A percentile compares a stretch with the other conserved stretches of the same genome.
Evolutionary conservation across 2,329 filamentous ascomycete species (phyloP).

Genomic region (Drechslerella stenobrocha): DNA sequence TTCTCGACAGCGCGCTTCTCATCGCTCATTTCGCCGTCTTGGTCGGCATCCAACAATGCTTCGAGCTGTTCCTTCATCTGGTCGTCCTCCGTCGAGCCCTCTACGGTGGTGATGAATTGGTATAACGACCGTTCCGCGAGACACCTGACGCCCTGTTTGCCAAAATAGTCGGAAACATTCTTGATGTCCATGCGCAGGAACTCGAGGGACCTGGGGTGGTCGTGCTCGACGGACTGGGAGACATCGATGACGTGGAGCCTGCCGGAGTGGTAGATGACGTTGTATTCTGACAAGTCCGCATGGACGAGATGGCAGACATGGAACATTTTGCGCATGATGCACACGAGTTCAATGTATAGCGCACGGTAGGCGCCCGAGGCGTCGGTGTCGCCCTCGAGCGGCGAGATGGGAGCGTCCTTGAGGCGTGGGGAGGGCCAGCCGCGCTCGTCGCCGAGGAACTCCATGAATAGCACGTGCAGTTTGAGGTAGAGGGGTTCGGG

Average conservation of each 20-base stretch:
- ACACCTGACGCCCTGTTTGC: conserved; percentile 72
- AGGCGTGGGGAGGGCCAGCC: conserved; percentile 86
- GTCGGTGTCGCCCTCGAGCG: conserved; percentile 65
- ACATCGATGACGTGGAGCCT: conserved; percentile 94
- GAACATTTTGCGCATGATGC: conserved; percentile 90
- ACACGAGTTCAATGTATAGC: conserved; percentile 80
- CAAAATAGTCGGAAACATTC: conserved; percentile 92
- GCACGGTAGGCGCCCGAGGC: conserved; percentile 63
- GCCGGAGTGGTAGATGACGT: conserved; percentile 82
- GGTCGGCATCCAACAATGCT: conserved; percentile 57
- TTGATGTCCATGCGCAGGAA: conserved; percentile 99
- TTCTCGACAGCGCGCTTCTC: conserved; percentile 75
- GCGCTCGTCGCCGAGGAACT: conserved; percentile 82
- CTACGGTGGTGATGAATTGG: conserved; percentile 74
- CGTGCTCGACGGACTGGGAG: conserved; percentile 94
- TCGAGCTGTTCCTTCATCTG: conserved; percentile 27
- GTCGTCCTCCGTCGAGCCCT: conserved; percentile 58
- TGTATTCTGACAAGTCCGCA: conserved; percentile 97
- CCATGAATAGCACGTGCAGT: conserved; percentile 94
- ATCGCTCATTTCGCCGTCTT: conserved; percentile 41
- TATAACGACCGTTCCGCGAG: conserved; percentile 80
- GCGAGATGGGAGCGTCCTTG: conserved; percentile 73
- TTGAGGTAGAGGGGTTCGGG: conserved; percentile 87
- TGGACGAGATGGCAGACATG: conserved; percentile 90
- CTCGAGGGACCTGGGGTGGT: conserved; percentile 87